Conservation (phyloP, 208 protist species). For the Wallacemonas rigidus region DNA sequence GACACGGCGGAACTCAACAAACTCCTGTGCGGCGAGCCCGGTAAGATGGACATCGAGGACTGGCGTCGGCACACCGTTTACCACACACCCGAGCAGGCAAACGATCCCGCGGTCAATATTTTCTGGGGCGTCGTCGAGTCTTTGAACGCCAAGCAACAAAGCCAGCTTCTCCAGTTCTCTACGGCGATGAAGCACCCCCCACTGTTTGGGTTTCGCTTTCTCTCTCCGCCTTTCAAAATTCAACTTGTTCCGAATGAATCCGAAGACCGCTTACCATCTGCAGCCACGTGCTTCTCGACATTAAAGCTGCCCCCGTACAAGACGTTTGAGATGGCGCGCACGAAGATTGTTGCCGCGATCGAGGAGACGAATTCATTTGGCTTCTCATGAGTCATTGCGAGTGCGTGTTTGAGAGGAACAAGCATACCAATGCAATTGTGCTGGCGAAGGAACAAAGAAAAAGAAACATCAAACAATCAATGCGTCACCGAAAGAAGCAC, state of each 20-base stretch:
- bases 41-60: conserved; percentile 87
- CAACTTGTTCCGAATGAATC: conserved; percentile 48
- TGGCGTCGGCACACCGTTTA: conserved; percentile 88
- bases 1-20: conserved; percentile 87
- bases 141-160: conserved; percentile 70
- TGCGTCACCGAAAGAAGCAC: too few species aligned
- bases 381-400: conserved; percentile 54
- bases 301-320: conserved; percentile 92
- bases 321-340: conserved; percentile 49
- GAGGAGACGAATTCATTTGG: conserved; percentile 86
- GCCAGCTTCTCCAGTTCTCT: conserved; percentile 86
- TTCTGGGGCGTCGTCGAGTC: conserved; percentile 92
- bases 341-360: conserved; percentile 91
- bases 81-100: conserved; percentile 57
- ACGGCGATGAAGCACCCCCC: conserved; percentile 87
- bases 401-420: neutral
- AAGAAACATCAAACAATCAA: neutral
- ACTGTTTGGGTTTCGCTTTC: conserved; percentile 91
- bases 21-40: conserved; percentile 78
- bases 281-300: conserved; percentile 93
- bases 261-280: conserved; percentile 82
- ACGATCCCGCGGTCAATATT: conserved; percentile 49
- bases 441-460: neutral
- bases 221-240: conserved; percentile 90
- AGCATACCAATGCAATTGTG: too few species aligned